Percentiles rank a stretch among this genome's conserved stretches.
Evolutionary conservation across 257 asterid species (phyloP).

Genomic region (Phtheirospermum japonicum): DNA sequence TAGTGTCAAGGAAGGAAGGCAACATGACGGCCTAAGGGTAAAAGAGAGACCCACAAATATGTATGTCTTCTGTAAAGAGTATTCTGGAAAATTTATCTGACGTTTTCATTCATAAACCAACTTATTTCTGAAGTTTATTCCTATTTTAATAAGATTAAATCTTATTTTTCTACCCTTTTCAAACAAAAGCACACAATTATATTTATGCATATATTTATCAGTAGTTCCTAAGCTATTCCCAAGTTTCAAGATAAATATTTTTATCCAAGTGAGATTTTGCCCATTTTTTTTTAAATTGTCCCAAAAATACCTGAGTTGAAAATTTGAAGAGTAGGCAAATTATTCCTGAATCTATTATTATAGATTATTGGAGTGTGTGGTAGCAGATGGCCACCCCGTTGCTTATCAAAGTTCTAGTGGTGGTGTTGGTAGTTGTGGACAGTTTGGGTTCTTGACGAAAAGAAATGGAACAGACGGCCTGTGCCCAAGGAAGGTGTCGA

Average conservation of each 20-base stretch:
- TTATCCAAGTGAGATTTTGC: no score
- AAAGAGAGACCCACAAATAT: not conserved
- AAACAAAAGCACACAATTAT: not conserved
- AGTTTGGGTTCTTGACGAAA: no score
- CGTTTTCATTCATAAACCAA: not conserved
- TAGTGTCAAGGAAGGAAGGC: not conserved
- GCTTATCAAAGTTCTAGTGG: no score
- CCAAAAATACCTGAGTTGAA: no score
- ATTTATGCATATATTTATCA: not conserved
- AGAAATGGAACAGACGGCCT: no score
- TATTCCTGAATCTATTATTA: no score
- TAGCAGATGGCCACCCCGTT: no score
- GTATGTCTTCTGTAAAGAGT: not conserved
- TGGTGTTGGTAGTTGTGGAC: no score
- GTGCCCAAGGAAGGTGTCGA: no score
- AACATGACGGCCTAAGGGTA: constrained; percentile 3
- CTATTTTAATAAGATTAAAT: not conserved
- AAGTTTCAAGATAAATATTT: not conserved
- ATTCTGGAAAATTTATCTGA: not conserved
- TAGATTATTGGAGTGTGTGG: no score
- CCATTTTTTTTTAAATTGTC: no score
- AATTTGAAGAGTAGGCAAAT: no score
- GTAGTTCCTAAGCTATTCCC: not conserved
- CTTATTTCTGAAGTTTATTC: not conserved
- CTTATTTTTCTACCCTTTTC: not conserved